Base-by-base conservation (phyloP, 306 rosid species). In the Castanopsis chinensis region DNA sequence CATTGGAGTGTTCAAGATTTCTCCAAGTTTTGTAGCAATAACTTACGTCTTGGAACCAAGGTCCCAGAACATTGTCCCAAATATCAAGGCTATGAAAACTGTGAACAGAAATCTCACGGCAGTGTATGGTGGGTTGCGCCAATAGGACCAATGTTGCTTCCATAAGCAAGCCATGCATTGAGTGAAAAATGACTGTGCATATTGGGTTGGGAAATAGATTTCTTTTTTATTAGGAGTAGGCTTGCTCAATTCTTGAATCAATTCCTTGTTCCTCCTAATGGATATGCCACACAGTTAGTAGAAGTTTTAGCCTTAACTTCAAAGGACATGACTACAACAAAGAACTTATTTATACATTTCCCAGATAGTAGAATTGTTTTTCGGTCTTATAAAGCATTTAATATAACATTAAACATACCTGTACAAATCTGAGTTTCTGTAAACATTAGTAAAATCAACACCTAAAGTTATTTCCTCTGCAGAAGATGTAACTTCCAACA, bases 11-110 rank as follows among this genome's bases (percentile, higher is more conserved):
- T 61, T 6, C 10, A 59, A 32, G n/a, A 21, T 70, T 27, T 73
- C 45, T 18, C 5, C 4, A 13, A 35, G 72, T 63, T 55, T 27
- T 20, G 18, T 1, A 1, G 21, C 8, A 43, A 20, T 1, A 35
- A 77, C 82, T 79, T 70, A 80, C 90, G 71, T 45, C 80, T 84
- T 87, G 55, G 86, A 67, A 53, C 90, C 90, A 1, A 87, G 88
- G 52, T 82, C 79, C 86, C 86, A 82, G 84, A 87, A 87, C 61
- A 87, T 77, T 18, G 90, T 54, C 18, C 90, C 88, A 27, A 87
- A 84, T 73, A 80, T 70, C 68, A 87, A 37, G 54, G 85, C 88
- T 20, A 54, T 71, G 72, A 74, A 5, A 35, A 73, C 53, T 6
- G 86, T 76, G 76, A 82, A 84, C 53, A 84, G 32, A 20, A 84